Conservation (phyloP, 2,329 filamentous ascomycete genomes). For the Pyrenophora tritici-repentis region DNA sequence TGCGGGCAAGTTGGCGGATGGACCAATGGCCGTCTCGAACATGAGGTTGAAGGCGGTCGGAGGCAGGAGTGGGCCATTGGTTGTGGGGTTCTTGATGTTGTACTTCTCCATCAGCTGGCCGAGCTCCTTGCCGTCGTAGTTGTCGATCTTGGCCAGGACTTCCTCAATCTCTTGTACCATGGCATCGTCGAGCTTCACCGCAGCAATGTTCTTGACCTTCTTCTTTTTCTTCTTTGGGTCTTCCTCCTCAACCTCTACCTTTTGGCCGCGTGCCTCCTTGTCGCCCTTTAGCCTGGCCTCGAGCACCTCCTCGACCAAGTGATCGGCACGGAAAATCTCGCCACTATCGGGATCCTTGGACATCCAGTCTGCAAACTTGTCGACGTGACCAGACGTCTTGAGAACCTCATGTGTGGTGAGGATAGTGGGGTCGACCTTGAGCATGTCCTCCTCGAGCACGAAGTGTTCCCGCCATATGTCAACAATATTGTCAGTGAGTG, state of each 20-base stretch:
- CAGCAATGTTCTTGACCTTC: slow-evolving; percentile 64
- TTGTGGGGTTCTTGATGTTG: slow-evolving; percentile 85
- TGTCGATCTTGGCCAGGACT: slow-evolving; percentile 90
- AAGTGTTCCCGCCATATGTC: slow-evolving; percentile 94
- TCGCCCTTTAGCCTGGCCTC: slow-evolving; percentile 86
- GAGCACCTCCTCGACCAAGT: slow-evolving; percentile 93
- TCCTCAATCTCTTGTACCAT: slow-evolving; percentile 90
- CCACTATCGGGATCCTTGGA: slow-evolving; percentile 98
- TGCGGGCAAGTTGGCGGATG: slow-evolving; percentile 81
- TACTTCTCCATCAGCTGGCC: slow-evolving; percentile 85
- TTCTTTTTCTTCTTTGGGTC: slow-evolving; percentile 89
- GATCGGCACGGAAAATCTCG: slow-evolving; percentile 94
- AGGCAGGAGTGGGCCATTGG: slow-evolving; percentile 73
- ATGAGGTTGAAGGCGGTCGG: slow-evolving; percentile 97
- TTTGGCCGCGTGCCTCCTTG: slow-evolving; percentile 87
- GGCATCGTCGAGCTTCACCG: slow-evolving; percentile 83
- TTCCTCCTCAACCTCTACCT: slow-evolving; percentile 75
- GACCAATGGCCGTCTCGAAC: slow-evolving; percentile 95
- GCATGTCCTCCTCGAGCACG: slow-evolving; percentile 90
- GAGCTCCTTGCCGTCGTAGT: slow-evolving; percentile 86
- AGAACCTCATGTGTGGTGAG: slow-evolving; percentile 91
- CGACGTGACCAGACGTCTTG: slow-evolving; percentile 91
- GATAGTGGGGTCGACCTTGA: slow-evolving; percentile 92
- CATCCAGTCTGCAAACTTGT: slow-evolving; percentile 99
- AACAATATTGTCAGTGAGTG: slow-evolving; percentile 84